Conservation (phyloP, 2,329 filamentous ascomycete genomes). For the Tolypocladium album region DNA sequence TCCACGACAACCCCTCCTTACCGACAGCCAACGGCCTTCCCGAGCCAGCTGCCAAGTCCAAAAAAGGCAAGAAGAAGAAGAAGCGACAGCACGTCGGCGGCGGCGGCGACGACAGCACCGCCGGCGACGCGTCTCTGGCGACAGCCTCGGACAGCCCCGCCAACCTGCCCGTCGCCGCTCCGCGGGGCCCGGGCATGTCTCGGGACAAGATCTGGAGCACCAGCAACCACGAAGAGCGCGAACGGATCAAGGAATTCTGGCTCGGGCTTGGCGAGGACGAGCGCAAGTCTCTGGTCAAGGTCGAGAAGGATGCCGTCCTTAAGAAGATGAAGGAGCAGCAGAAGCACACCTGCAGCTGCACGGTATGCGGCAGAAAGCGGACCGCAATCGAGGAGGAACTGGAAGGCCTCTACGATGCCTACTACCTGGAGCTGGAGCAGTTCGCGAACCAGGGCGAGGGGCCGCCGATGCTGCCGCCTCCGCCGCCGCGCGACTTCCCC, state of each 20-base stretch:
- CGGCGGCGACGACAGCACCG: constrained; percentile 9
- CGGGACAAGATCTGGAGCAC: constrained; percentile 97
- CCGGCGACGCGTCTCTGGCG: constrained; percentile 4
- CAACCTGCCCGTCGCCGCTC: constrained; percentile 19
- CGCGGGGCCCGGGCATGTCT: constrained; percentile 36
- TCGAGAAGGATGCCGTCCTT: constrained; percentile 95
- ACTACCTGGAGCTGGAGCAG: constrained; percentile 95
- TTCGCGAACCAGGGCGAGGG: constrained; percentile 79
- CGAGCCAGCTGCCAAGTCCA: constrained; percentile 28
- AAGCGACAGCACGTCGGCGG: constrained; percentile 31
- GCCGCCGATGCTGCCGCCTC: constrained; percentile 36
- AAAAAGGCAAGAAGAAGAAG: constrained; percentile 62
- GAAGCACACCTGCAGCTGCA: constrained; percentile 97
- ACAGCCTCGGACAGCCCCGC: neutral
- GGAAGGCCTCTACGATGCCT: constrained; percentile 94
- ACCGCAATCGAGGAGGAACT: constrained; percentile 97
- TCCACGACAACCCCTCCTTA: constrained; percentile 18
- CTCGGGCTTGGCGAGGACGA: constrained; percentile 88
- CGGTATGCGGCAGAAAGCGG: constrained; percentile 89
- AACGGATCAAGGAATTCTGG: constrained; percentile 98
- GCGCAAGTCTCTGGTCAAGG: constrained; percentile 88
- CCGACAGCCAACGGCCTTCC: constrained; percentile 18
- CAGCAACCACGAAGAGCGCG: constrained; percentile 83
- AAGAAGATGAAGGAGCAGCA: constrained; percentile 99
- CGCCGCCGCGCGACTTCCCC: constrained; percentile 48